Evolutionary conservation across 106 monocot genomes (phyloP), one percentile per base, ranked within the genome.

Genomic region (Dendrobium officinale): DNA sequence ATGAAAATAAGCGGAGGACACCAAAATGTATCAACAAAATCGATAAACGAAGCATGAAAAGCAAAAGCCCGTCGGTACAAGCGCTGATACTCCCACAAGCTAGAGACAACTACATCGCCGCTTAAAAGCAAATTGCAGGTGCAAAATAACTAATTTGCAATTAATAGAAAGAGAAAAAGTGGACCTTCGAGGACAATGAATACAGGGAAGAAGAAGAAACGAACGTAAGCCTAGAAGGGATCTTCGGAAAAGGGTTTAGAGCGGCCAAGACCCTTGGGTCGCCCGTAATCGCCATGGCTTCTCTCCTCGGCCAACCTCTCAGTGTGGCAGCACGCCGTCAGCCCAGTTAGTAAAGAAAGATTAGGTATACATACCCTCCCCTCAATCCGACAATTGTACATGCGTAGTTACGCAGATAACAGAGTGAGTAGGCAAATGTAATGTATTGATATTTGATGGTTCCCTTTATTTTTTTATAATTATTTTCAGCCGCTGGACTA

Each of bases 251-350:
- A 10, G 31, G 9, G 33, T 70, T 33, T 16, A 27, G 37, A 11
- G 70, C 31, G 70, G 33, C 70, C 33, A 37, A 70, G 9, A 66
- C 64, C 64, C 33, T 33, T 0, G 37, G 13, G n/a, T 70, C 70
- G 33, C 70, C 70, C 11, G 70, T 10, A 70, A 70, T 70, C 70
- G 70, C 70, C 70, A 70, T 70, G 70, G 70, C 15, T 37, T 31
- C 13, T 70, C 70, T 70, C 33, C 61, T 19, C 19, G 19, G 61
- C 61, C 0, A 20, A 61, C 3, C 61, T 61, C 8, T 61, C 8
- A 61, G n/a, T 61, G 61, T n/a, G n/a, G 10, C 22, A n/a, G 22
- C 61, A 22, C 4, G 16, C 2, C 18, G 58, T 58, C 17, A 9
- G 5, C 11, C 9, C 7, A 48, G 48, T 48, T 48, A 0, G 48